phyloP scores from a whole-genome alignment of 768 basidiomycete species.

The Neoboletus subvelutipes region DNA sequence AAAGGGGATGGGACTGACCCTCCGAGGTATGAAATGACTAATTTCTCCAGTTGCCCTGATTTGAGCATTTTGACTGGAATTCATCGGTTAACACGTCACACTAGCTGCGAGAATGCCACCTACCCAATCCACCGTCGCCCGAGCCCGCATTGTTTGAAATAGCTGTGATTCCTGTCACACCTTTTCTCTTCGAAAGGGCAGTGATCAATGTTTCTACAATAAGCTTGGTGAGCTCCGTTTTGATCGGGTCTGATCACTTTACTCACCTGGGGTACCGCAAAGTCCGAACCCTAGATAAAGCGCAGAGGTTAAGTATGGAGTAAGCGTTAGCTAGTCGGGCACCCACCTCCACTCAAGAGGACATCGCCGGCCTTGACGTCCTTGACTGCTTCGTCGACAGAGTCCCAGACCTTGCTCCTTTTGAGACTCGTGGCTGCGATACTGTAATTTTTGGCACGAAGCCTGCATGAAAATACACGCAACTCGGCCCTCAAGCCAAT shows the following conservation, averaged over 20 bases:
- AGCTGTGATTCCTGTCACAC: conserved; percentile 69
- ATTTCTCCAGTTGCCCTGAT: conserved; percentile 70
- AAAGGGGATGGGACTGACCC: conserved; percentile 42
- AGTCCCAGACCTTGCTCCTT: conserved; percentile 66
- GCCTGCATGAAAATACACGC: conserved; percentile 3
- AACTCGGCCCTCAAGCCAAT: conserved; percentile 3
- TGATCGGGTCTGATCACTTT: not conserved
- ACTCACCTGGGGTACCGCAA: conserved; percentile 77
- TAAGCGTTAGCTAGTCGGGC: conserved; percentile 22
- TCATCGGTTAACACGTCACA: not conserved
- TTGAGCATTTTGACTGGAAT: conserved; percentile 65
- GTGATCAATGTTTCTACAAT: conserved; percentile 70
- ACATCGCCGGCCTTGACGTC: conserved; percentile 78
- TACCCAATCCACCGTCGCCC: conserved; percentile 67
- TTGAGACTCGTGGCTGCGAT: conserved; percentile 12
- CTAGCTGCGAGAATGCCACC: not conserved
- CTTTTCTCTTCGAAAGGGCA: conserved; percentile 68
- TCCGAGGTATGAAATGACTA: conserved; percentile 87
- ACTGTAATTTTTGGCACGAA: conserved; percentile 5
- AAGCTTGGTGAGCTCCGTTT: not conserved
- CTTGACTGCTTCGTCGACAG: conserved; percentile 75
- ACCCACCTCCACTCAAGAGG: conserved; percentile 76
- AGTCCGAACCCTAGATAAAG: conserved; percentile 72
- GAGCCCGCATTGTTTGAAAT: conserved; percentile 85
- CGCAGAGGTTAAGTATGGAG: not conserved